Evolutionary conservation across 2,329 filamentous ascomycete species (phyloP), one percentile per base, ranked within the genome.

Genomic region (Fusarium cyanostomum): DNA sequence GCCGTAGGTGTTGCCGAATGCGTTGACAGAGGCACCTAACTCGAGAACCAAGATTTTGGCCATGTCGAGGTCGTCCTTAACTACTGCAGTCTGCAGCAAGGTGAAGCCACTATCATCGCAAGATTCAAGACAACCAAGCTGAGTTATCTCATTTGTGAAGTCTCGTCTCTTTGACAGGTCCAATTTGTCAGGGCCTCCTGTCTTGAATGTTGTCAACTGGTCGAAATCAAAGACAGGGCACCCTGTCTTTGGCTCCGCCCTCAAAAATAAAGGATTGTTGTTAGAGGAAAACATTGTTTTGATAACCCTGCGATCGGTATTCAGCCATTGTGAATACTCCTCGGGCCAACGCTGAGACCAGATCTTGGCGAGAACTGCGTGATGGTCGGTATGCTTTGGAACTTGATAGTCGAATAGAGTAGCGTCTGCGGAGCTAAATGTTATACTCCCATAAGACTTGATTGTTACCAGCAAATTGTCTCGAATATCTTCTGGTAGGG

Each of bases 111-210:
- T 15, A 0, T 38, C 8, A 10, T 41, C 13, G 11, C 39, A 38
- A 2, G 3, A 38, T 2, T 18, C 24, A 11, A 52, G 13, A 26
- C 39, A 52, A 4, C 8, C 13, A 5, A 52, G 24, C 5, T 15
- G 9, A 18, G 26, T 9, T 0, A 45, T 13, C 8, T n/a, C 39
- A 0, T 26, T 8, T 10, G 24, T 45, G 5, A 52, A 52, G 9
- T 34, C 21, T 0, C n/a, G 4, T 10, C 0, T 28, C 12, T 18
- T 35, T 2, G 2, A 0, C n/a, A 11, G 0, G 24, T 44, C 3
- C 11, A 41, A 4, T 9, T 15, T 21, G 2, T 11, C 4, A 13
- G 13, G 1, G 12, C 21, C 18, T 13, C 11, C 31, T 7, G 13
- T 33, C 13, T 35, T 34, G 1, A 44, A 7, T 1, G 12, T 35